Base-by-base conservation (phyloP, 768 basidiomycete genomes). In the Erythrobasidium yunnanense region DNA sequence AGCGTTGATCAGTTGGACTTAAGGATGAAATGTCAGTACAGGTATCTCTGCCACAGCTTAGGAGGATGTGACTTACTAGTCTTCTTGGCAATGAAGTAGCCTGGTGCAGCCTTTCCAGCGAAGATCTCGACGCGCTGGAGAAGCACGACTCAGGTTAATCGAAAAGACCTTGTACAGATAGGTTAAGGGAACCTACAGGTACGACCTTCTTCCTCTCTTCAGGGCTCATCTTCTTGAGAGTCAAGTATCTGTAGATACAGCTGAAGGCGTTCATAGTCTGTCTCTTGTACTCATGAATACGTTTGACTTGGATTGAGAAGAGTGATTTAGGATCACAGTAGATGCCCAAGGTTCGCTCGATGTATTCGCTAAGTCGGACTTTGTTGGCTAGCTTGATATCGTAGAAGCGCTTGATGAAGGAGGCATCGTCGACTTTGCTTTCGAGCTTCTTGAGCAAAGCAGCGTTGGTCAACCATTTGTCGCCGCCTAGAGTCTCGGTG, bases 21-120 rank as follows among this genome's bases (percentile, higher is more conserved):
- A 11, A 45, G 38, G n/a, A 45, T 45, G 38, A 11, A 20, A 11
- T 45, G 38, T 45, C n/a, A 45, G 38, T 20, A 45, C 11, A 20
- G 38, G 13, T 20, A 11, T 45, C 11, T 45, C 38, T 45, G 13
- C 38, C n/a, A 20, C n/a, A 11, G 38, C 38, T 11, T 45, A 20
- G n/a, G 38, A 11, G 38, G 38, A 45, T 45, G n/a, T n/a, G n/a
- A n/a, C n/a, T n/a, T n/a, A n/a, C n/a, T 96, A 8, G 88, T 88
- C 83, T 90, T 80, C 77, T 97, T 96, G 23, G 92, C 92, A 69
- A 90, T 86, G 78, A 87, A 90, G 74, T 92, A 72, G 3, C 85
- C 92, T 38, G 93, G 93, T 0, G 93, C 93, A 57, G 93, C 91
- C 76, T 96, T 96, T 69, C 95, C 93, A 32, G 90, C 93, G 70